These are phyloP conservation scores for Hordeum pubiflorum DNA, from an alignment of 202 grass and related monocot genomes.

Conservation along the genomic window DNA sequence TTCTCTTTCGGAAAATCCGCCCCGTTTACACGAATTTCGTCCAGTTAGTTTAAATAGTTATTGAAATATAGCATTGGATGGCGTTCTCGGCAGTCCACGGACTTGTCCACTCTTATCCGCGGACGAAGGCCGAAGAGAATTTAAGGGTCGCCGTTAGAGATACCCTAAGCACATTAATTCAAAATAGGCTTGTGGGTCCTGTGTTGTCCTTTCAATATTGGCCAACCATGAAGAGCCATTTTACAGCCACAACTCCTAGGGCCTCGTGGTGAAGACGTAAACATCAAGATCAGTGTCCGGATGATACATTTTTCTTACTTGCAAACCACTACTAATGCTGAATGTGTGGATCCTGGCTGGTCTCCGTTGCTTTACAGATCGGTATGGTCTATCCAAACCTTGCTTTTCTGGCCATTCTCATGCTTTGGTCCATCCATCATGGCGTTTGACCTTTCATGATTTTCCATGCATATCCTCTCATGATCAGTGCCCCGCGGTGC, in stretches of 20 bases:
- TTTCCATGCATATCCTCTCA: slow-evolving; percentile 32
- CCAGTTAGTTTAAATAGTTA: too few species aligned
- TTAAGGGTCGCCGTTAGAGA: too few species aligned
- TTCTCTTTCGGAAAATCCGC: too few species aligned
- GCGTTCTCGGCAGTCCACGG: too few species aligned
- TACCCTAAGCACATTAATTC: too few species aligned
- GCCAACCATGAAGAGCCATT: background rate
- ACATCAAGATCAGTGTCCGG: slow-evolving; percentile 9
- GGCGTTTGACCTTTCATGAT: slow-evolving; percentile 29
- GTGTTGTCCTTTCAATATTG: background rate
- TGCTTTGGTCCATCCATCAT: slow-evolving; percentile 26
- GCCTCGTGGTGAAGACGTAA: background rate
- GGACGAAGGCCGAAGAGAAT: too few species aligned
- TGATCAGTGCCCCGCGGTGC: background rate
- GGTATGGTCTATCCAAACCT: slow-evolving; percentile 34
- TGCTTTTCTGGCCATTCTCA: slow-evolving; percentile 27
- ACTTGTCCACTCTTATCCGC: too few species aligned
- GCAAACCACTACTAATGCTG: slow-evolving; percentile 20
- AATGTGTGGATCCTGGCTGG: slow-evolving; percentile 17
- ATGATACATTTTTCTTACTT: slow-evolving; percentile 12
- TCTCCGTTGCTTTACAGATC: slow-evolving; percentile 41
- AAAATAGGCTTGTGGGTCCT: too few species aligned
- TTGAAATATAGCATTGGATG: too few species aligned
- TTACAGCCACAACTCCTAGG: background rate
- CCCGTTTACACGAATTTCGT: too few species aligned